Percentiles rank a stretch among this genome's conserved stretches.
Evolutionary conservation across 2,329 filamentous ascomycete genomes (phyloP).

Genomic region (Curvularia hawaiiensis): DNA sequence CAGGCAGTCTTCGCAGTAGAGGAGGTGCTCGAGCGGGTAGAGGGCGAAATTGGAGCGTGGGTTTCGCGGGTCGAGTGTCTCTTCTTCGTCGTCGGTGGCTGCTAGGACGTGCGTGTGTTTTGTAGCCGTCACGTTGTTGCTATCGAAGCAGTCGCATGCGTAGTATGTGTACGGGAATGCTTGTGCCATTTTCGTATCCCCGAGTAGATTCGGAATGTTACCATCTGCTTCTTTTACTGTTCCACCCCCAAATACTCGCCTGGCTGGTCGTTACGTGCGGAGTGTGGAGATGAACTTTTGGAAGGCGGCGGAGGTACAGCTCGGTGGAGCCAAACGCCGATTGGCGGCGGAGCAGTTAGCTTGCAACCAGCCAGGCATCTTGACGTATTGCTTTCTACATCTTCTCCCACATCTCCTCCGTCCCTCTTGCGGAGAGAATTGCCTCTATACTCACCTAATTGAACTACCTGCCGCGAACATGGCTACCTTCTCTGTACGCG

Average conservation of each 20-base stretch:
- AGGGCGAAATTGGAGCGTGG: constrained; percentile 88
- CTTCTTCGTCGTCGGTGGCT: constrained; percentile 70
- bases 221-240: not conserved
- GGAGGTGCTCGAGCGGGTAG: constrained; percentile 88
- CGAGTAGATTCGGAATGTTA: not conserved
- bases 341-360: constrained; percentile 8
- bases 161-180: constrained; percentile 68
- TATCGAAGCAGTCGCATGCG: constrained; percentile 66
- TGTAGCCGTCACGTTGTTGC: constrained; percentile 41
- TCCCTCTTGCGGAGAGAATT: not conserved
- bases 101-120: constrained; percentile 41
- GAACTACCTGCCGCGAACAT: constrained; percentile 21
- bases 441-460: not conserved
- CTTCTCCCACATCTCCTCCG: not conserved
- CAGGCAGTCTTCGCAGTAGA: constrained; percentile 98
- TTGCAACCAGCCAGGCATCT: constrained; percentile 4
- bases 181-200: constrained; percentile 52
- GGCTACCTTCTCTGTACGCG: constrained; percentile 41
- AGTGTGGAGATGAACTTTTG: constrained; percentile 12
- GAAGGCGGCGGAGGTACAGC: constrained; percentile 1
- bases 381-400: constrained; percentile 14
- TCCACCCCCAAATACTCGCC: constrained; percentile 4
- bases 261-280: not conserved
- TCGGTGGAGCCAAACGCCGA: constrained; percentile 20
- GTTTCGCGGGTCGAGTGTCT: constrained; percentile 83